Evolutionary conservation across 2,329 filamentous ascomycete species (phyloP).

Genomic region (Cladophialophora yegresii): DNA sequence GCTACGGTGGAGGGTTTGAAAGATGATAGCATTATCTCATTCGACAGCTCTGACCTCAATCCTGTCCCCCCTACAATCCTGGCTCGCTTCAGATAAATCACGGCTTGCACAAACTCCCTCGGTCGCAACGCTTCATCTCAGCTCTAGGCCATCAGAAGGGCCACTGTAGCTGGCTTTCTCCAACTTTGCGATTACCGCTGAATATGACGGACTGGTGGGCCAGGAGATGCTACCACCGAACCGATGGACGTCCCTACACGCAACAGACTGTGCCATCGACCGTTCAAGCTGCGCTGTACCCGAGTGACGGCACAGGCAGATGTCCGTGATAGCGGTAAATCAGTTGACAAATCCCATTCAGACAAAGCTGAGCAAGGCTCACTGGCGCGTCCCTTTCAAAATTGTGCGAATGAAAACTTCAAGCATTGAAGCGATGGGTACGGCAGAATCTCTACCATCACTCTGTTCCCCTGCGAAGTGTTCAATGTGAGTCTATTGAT

Average conservation of each 20-base stretch:
- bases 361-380: background rate
- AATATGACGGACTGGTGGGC: background rate
- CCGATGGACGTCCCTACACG: background rate
- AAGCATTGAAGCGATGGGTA: background rate
- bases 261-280: background rate
- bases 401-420: background rate
- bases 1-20: background rate
- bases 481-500: background rate
- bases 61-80: background rate
- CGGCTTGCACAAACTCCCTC: background rate
- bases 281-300: background rate
- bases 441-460: constrained; percentile 7
- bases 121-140: background rate
- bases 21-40: background rate
- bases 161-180: background rate
- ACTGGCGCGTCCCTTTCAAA: background rate
- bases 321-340: background rate
- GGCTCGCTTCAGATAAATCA: background rate
- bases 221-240: background rate
- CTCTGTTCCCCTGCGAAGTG: background rate
- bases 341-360: background rate
- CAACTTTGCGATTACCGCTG: background rate
- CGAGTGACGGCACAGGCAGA: background rate
- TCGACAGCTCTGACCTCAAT: background rate
- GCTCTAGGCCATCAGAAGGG: background rate